Percentiles rank a stretch among this genome's conserved stretches.
Evolutionary conservation across 805 yeast genomes (phyloP).

Genomic region (Maudiozyma turicensis): DNA sequence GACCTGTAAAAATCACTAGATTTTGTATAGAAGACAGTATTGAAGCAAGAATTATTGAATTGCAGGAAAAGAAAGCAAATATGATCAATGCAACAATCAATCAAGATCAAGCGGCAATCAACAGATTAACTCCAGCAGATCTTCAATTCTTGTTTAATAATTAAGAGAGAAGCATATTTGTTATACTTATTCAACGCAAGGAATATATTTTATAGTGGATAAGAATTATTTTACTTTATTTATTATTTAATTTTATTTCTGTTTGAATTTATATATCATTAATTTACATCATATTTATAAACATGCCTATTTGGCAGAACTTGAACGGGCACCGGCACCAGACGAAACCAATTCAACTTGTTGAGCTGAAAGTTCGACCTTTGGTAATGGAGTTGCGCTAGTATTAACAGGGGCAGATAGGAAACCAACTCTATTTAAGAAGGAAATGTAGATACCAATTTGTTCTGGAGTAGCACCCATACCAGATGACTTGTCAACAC

Average conservation of each 20-base stretch:
- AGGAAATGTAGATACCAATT: constrained; percentile 70
- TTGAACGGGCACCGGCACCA: constrained; percentile 71
- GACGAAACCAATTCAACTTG: constrained; percentile 47
- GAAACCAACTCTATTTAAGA: constrained; percentile 72
- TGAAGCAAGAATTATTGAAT: constrained; percentile 88
- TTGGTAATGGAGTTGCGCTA: constrained; percentile 44
- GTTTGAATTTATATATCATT: background rate
- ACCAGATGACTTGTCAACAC: constrained; percentile 58
- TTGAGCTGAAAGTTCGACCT: constrained; percentile 43
- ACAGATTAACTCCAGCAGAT: constrained; percentile 82
- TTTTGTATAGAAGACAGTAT: constrained; percentile 94
- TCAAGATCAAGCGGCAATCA: constrained; percentile 85
- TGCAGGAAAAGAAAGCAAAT: constrained; percentile 95
- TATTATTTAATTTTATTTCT: background rate
- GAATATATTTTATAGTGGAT: background rate
- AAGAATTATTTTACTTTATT: background rate
- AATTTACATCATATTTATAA: background rate
- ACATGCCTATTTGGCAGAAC: constrained; percentile 35
- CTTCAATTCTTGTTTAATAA: constrained; percentile 89
- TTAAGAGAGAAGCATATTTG: constrained; percentile 24
- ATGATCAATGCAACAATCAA: constrained; percentile 97
- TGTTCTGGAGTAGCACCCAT: constrained; percentile 60
- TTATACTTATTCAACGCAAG: background rate
- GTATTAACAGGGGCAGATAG: constrained; percentile 48
- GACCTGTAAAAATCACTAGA: constrained; percentile 89